These are phyloP conservation scores for Plasmodium chabaudi DNA, from an alignment of 169 alveolate species.

Conservation along the genomic window DNA sequence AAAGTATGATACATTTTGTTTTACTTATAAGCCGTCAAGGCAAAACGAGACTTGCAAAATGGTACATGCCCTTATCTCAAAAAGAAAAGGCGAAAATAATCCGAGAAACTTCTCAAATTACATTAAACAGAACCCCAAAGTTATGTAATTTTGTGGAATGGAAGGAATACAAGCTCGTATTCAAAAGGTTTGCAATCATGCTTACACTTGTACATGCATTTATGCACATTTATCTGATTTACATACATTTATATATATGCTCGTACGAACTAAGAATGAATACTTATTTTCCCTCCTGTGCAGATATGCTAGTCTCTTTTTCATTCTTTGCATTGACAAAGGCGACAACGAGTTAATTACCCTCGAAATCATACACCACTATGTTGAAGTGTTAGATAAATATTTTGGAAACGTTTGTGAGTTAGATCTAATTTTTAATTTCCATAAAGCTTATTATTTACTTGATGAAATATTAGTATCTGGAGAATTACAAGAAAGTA, in stretches of 20 bases:
- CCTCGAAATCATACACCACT: constrained; percentile 97
- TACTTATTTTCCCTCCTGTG: neutral
- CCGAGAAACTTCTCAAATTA: constrained; percentile 92
- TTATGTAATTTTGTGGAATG: constrained; percentile 98
- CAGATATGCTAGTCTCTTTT: constrained; percentile 98
- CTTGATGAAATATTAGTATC: constrained; percentile 92
- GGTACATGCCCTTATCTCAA: constrained; percentile 92
- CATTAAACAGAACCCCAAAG: constrained; percentile 94
- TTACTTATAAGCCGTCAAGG: constrained; percentile 97
- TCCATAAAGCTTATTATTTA: constrained; percentile 95
- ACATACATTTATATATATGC: too few relatives aligned
- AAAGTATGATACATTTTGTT: constrained; percentile 95
- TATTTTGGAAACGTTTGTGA: constrained; percentile 99
- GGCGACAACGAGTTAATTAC: constrained; percentile 97
- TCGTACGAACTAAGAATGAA: too few relatives aligned
- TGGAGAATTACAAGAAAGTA: constrained; percentile 95
- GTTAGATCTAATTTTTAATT: constrained; percentile 98
- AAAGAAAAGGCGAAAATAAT: constrained; percentile 88
- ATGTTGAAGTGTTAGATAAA: constrained; percentile 98
- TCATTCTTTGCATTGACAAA: constrained; percentile 96
- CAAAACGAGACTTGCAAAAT: constrained; percentile 96
- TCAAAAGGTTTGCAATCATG: constrained; percentile 89
- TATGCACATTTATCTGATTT: too few relatives aligned
- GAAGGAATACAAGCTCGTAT: constrained; percentile 96
- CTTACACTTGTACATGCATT: neutral